phyloP scores from a whole-genome alignment of 108 stramenopile genomes.

The Chaetoceros tenuissimus region DNA sequence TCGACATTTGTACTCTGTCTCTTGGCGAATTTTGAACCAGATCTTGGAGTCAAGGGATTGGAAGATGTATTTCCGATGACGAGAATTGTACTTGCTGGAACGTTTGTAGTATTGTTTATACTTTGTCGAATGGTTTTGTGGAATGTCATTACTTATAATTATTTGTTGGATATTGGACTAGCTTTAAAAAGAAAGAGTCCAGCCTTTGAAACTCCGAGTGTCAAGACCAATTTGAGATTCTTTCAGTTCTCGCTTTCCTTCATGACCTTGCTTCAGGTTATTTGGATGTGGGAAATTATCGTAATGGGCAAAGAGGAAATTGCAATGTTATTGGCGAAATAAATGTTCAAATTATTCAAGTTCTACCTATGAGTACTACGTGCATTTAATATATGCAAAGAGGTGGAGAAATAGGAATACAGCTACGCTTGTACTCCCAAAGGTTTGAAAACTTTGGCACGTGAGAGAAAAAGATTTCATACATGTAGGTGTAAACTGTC shows the following conservation, averaged over 20 bases:
- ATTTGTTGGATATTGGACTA: constrained; percentile 40
- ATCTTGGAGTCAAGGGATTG: constrained; percentile 59
- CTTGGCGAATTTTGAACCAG: constrained; percentile 80
- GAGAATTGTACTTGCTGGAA: constrained; percentile 46
- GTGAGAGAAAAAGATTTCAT: no score
- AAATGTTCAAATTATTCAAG: no score
- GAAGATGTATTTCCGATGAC: constrained; percentile 61
- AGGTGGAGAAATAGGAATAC: no score
- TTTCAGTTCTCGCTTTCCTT: constrained; percentile 37
- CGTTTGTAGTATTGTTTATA: constrained; percentile 70
- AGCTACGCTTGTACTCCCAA: no score
- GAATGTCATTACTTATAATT: constrained; percentile 62
- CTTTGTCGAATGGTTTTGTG: constrained; percentile 65
- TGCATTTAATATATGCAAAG: no score
- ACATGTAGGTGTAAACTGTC: no score
- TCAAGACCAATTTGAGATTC: constrained; percentile 34
- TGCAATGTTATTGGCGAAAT: no score
- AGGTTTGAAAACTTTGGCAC: no score
- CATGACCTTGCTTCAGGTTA: constrained; percentile 54
- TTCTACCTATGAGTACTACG: no score
- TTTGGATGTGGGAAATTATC: constrained; percentile 68
- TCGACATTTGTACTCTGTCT: constrained; percentile 67
- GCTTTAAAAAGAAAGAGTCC: no score
- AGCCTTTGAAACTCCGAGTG: constrained; percentile 24
- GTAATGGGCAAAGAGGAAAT: constrained; percentile 56